These are phyloP conservation scores for Wickerhamiella lipophila DNA, from an alignment of 805 yeast genomes.

Conservation along the genomic window DNA sequence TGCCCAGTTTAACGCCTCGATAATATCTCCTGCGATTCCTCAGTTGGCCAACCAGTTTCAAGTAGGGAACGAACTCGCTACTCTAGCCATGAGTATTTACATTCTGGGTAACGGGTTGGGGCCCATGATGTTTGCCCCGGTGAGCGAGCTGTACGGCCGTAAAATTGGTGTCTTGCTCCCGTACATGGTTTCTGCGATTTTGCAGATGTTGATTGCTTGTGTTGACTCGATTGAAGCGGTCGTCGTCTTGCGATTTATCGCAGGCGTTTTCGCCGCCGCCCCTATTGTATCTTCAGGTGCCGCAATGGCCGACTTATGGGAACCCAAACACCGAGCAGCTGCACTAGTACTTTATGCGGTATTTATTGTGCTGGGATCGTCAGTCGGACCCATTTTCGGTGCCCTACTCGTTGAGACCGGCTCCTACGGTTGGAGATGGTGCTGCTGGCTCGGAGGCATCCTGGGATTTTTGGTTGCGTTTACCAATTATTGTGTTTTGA, in stretches of 20 bases:
- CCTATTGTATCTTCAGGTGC: constrained; percentile 55
- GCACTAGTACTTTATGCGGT: constrained; percentile 40
- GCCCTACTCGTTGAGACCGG: constrained; percentile 29
- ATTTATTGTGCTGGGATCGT: constrained; percentile 36
- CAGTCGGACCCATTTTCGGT: constrained; percentile 36
- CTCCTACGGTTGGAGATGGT: constrained; percentile 46
- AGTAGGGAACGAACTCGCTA: constrained; percentile 35
- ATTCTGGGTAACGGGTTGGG: constrained; percentile 52
- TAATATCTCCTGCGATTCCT: constrained; percentile 40
- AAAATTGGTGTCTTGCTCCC: constrained; percentile 39
- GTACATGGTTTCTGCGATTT: constrained; percentile 36
- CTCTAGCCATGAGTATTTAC: constrained; percentile 41
- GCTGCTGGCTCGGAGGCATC: constrained; percentile 40
- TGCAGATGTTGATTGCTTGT: constrained; percentile 27
- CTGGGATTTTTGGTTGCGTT: constrained; percentile 28
- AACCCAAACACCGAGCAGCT: constrained; percentile 39
- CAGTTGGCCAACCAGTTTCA: constrained; percentile 36
- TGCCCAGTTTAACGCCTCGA: constrained; percentile 42
- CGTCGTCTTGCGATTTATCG: constrained; percentile 38
- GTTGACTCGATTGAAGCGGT: constrained; percentile 36
- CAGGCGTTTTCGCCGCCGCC: constrained; percentile 50
- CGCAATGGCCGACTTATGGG: constrained; percentile 45
- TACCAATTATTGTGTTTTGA: constrained; percentile 29
- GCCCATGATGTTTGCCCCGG: constrained; percentile 46
- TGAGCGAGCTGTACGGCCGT: constrained; percentile 47